These are phyloP conservation scores for Solanum rostratum DNA, from an alignment of 257 asterid species.

Conservation along the genomic window DNA sequence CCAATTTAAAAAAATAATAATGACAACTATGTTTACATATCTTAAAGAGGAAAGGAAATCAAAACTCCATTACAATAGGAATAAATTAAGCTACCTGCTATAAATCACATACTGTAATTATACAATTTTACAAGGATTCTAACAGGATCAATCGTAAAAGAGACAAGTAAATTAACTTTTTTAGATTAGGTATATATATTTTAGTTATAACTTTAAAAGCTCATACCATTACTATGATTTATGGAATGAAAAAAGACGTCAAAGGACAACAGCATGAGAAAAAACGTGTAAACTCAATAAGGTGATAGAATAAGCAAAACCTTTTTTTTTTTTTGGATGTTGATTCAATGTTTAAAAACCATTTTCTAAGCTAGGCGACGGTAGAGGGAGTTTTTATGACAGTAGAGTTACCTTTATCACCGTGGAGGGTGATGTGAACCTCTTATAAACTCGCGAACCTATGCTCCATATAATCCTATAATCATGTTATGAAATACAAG, in stretches of 20 bases:
- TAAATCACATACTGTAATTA: no score
- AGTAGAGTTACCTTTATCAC: slow-evolving; percentile 54
- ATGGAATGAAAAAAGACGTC: background rate
- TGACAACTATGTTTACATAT: no score
- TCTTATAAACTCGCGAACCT: slow-evolving; percentile 68
- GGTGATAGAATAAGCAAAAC: background rate
- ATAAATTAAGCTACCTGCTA: no score
- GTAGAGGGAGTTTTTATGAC: background rate
- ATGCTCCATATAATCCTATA: slow-evolving; percentile 89
- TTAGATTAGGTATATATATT: background rate
- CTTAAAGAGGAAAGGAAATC: no score
- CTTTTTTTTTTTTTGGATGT: background rate
- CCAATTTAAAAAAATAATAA: no score
- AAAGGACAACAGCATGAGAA: background rate
- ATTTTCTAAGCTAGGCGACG: background rate
- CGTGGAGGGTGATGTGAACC: slow-evolving; percentile 69
- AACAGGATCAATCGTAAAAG: background rate
- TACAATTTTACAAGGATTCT: no score
- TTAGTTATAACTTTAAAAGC: background rate
- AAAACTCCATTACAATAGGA: no score
- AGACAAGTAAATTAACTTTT: background rate
- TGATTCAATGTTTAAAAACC: background rate
- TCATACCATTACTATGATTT: background rate
- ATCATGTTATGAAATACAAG: slow-evolving; percentile 11
- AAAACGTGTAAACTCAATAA: background rate